A percentile compares a stretch with the other conserved stretches of the same genome.
These are phyloP conservation scores for Parathielavia hyrcaniae DNA, from an alignment of 495 filamentous ascomycete genomes.

Conservation along the genomic window DNA sequence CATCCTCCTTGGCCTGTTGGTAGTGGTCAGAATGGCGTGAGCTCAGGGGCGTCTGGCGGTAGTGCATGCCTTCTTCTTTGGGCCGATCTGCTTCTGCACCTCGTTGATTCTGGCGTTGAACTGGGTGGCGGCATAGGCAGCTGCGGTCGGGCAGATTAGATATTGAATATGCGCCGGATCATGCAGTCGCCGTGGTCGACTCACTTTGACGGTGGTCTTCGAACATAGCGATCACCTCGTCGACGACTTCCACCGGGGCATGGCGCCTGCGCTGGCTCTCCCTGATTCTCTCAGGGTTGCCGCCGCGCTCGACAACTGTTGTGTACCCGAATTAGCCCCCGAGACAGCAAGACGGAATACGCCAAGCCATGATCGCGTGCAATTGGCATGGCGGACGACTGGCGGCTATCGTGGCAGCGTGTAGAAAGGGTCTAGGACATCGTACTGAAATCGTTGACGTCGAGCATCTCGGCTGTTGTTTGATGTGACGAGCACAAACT, in stretches of 20 bases:
- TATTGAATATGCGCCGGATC: neutral
- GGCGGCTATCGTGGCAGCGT: neutral
- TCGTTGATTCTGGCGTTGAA: conserved; percentile 78
- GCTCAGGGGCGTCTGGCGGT: conserved; percentile 5
- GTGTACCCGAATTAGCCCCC: conserved; percentile 73
- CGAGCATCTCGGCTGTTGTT: conserved; percentile 29
- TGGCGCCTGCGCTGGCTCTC: conserved; percentile 78
- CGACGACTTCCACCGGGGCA: conserved; percentile 74
- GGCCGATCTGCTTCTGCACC: conserved; percentile 80
- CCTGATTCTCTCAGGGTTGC: conserved; percentile 79
- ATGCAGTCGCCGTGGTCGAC: conserved; percentile 18
- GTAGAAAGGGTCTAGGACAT: neutral
- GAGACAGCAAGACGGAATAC: neutral
- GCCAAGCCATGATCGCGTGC: conserved; percentile 13
- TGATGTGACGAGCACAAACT: neutral
- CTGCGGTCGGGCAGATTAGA: conserved; percentile 11
- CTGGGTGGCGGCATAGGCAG: conserved; percentile 68
- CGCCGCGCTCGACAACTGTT: conserved; percentile 69
- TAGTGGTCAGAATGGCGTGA: conserved; percentile 12
- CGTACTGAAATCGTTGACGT: conserved; percentile 39
- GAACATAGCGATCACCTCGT: conserved; percentile 81
- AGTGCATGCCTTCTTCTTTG: conserved; percentile 74
- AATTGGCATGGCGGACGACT: neutral
- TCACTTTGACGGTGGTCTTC: conserved; percentile 79
- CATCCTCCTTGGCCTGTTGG: conserved; percentile 74